Percentiles rank a stretch among this genome's conserved stretches.
phyloP scores from a whole-genome alignment of 2,329 filamentous ascomycete genomes.

The Pseudocercospora fijiensis region DNA sequence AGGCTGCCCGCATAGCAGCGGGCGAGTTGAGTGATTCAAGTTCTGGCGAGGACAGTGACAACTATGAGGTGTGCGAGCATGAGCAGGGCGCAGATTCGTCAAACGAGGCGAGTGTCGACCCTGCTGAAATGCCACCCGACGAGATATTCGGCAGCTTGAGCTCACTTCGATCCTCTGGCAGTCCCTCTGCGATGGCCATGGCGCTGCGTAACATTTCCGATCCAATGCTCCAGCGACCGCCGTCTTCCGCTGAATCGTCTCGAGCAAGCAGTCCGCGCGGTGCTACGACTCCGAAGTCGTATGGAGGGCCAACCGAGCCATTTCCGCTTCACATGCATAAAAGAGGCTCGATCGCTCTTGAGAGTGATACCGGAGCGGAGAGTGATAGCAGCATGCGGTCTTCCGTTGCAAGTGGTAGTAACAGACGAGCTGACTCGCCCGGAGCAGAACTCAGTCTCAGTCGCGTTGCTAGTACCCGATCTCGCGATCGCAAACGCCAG shows the following conservation, averaged over 20 bases:
- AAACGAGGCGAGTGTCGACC: conserved; percentile 50
- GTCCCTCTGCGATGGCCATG: conserved; percentile 55
- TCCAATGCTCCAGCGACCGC: conserved; percentile 48
- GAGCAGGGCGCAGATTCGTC: conserved; percentile 18
- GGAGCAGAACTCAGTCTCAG: conserved; percentile 79
- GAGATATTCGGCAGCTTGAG: conserved; percentile 26
- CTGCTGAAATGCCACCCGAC: conserved; percentile 35
- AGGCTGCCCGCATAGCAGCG: conserved; percentile 82
- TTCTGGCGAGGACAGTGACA: conserved; percentile 28
- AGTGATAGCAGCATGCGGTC: conserved; percentile 89
- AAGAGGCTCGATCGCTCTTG: conserved; percentile 73
- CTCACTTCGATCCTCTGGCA: conserved; percentile 21
- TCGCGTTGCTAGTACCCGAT: conserved; percentile 64
- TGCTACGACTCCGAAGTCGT: conserved; percentile 85
- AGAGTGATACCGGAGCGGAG: conserved; percentile 78
- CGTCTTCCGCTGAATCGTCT: conserved; percentile 70
- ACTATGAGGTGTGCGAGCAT: conserved; percentile 28
- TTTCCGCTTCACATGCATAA: conserved; percentile 59
- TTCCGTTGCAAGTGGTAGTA: conserved; percentile 60
- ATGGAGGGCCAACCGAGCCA: conserved; percentile 57
- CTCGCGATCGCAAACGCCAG: conserved; percentile 78
- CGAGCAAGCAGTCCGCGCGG: conserved; percentile 81
- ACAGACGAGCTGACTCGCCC: conserved; percentile 78
- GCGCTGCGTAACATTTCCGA: conserved; percentile 58
- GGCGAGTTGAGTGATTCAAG: conserved; percentile 79